A percentile compares a stretch with the other conserved stretches of the same genome.
phyloP scores from a whole-genome alignment of 768 basidiomycete species.

The Suillus weaverae region DNA sequence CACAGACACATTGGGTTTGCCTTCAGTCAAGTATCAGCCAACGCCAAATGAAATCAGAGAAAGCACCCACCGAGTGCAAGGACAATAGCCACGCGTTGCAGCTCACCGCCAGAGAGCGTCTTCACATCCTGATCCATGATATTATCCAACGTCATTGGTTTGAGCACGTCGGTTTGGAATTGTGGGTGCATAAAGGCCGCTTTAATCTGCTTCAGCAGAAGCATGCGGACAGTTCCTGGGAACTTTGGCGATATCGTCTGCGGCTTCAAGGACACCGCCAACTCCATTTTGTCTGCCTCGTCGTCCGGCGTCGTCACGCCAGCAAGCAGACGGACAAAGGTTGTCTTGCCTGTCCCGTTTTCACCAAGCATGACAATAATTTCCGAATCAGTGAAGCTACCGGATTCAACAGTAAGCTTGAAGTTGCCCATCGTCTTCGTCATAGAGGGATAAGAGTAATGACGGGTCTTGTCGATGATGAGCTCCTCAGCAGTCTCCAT shows the following conservation, averaged over 20 bases:
- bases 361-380: slow-evolving; percentile 99
- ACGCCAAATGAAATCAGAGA: background rate
- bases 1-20: slow-evolving; percentile 78
- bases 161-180: slow-evolving; percentile 97
- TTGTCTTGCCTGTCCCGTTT: slow-evolving; percentile 99
- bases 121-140: slow-evolving; percentile 98
- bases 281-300: slow-evolving; percentile 76
- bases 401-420: slow-evolving; percentile 90
- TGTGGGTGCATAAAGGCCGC: slow-evolving; percentile 98
- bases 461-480: slow-evolving; percentile 79
- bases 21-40: slow-evolving; percentile 29
- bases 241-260: slow-evolving; percentile 99
- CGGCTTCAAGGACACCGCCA: slow-evolving; percentile 94
- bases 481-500: slow-evolving; percentile 94
- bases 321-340: slow-evolving; percentile 92
- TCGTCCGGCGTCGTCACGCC: slow-evolving; percentile 84
- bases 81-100: slow-evolving; percentile 96
- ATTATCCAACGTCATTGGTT: slow-evolving; percentile 93
- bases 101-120: slow-evolving; percentile 96
- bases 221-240: slow-evolving; percentile 93
- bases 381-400: slow-evolving; percentile 97
- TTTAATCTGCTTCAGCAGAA: slow-evolving; percentile 93
- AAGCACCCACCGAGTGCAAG: slow-evolving; percentile 71
- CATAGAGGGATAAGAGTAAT: slow-evolving; percentile 93
- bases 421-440: slow-evolving; percentile 94